Conservation (phyloP, 2,329 filamentous ascomycete genomes). For the Phoma herbarum region DNA sequence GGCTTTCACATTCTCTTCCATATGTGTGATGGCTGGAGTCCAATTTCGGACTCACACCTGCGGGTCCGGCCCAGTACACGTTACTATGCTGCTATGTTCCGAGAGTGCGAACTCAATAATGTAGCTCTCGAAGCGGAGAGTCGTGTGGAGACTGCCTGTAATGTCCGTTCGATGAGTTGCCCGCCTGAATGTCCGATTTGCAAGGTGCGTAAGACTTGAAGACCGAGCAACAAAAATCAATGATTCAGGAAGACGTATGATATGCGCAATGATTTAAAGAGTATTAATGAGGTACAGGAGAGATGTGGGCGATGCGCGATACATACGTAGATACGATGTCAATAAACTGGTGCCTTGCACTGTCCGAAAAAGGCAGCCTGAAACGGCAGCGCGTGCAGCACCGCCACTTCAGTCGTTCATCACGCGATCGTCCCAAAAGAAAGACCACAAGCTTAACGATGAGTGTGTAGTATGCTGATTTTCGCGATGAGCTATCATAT, state of each 20-base stretch:
- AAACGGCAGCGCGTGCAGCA: slow-evolving; percentile 17
- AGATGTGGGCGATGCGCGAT: background rate
- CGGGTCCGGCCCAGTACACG: slow-evolving; percentile 12
- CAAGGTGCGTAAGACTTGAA: slow-evolving; percentile 1
- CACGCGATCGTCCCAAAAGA: background rate
- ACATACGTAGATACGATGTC: slow-evolving; percentile 4
- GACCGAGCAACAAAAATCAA: background rate
- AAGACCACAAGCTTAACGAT: background rate
- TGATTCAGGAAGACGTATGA: background rate
- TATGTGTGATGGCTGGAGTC: slow-evolving; percentile 1
- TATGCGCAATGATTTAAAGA: background rate
- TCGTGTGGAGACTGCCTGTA: slow-evolving; percentile 1
- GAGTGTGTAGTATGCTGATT: background rate
- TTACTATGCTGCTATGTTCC: slow-evolving; percentile 13
- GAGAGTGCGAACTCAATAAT: slow-evolving; percentile 1
- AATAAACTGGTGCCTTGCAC: slow-evolving; percentile 22
- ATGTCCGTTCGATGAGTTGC: slow-evolving; percentile 10
- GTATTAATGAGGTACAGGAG: background rate
- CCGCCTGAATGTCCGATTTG: slow-evolving; percentile 13
- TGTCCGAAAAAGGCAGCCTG: slow-evolving; percentile 19
- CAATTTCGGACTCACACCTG: slow-evolving; percentile 11
- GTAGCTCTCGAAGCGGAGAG: background rate
- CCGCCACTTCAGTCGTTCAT: slow-evolving; percentile 12
- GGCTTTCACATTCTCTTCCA: slow-evolving; percentile 5
- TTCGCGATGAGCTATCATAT: background rate